These are phyloP conservation scores for Kluyveromyces aestuarii DNA, from an alignment of 805 yeast genomes.

Conservation along the genomic window DNA sequence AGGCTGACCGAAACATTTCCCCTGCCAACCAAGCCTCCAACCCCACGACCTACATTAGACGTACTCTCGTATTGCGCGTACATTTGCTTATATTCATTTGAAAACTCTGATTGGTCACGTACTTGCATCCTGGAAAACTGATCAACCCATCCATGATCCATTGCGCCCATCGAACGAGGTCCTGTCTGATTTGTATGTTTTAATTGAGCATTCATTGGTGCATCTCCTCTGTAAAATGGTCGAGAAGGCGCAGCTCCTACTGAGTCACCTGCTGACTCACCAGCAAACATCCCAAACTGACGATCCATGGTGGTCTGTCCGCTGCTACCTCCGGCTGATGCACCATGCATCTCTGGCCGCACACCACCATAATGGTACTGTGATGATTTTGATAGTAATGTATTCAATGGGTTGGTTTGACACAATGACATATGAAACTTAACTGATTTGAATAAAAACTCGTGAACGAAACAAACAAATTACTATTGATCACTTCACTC, in stretches of 20 bases:
- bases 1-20: not conserved
- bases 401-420: conserved; percentile 16
- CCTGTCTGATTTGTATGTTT: not conserved
- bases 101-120: conserved; percentile 24
- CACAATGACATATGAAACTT: conserved; percentile 5
- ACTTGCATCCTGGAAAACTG: conserved; percentile 22
- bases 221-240: not conserved
- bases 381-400: conserved; percentile 8
- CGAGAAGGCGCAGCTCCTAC: not conserved
- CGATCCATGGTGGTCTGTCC: not conserved
- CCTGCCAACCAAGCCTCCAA: not conserved
- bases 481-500: not conserved
- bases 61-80: conserved; percentile 17
- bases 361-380: not conserved
- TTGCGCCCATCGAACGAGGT: not conserved
- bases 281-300: not conserved
- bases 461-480: no score
- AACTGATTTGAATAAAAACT: not conserved
- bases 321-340: not conserved
- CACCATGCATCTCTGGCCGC: no score
- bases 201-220: not conserved
- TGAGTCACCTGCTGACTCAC: not conserved
- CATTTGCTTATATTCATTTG: conserved; percentile 19
- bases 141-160: conserved; percentile 10
- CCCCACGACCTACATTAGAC: not conserved